These are phyloP conservation scores for Triadica sebifera DNA, from an alignment of 345 rosid species.

Conservation along the genomic window DNA sequence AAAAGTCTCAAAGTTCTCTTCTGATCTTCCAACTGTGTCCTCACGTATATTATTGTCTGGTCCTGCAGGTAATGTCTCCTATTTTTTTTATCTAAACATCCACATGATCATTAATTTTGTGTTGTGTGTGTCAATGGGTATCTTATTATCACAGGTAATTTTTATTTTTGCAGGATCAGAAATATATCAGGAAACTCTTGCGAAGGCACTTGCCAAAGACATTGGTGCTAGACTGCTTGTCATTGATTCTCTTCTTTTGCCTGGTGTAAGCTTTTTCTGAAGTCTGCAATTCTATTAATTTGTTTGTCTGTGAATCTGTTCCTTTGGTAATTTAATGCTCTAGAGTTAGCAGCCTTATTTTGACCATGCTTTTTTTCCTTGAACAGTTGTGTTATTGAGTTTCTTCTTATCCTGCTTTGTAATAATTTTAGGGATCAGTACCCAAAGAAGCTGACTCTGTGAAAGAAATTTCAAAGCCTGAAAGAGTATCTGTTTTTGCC, in stretches of 20 bases:
- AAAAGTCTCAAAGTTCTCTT: conserved; percentile 62
- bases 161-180: conserved; percentile 63
- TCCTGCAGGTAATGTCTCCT: conserved; percentile 66
- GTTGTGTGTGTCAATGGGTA: not conserved
- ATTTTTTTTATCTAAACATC: not conserved
- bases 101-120: not conserved
- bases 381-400: not conserved
- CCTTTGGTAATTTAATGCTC: too few species aligned
- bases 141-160: not conserved
- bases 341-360: too few species aligned
- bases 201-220: conserved; percentile 85
- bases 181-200: conserved; percentile 91
- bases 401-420: conserved; percentile 10
- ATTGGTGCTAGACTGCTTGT: conserved; percentile 76
- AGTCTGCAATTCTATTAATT: not conserved
- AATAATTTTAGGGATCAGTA: conserved; percentile 56
- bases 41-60: conserved; percentile 93
- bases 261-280: conserved; percentile 71
- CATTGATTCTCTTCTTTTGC: conserved; percentile 81
- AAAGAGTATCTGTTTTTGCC: conserved; percentile 59
- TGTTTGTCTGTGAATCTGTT: not conserved
- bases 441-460: conserved; percentile 62
- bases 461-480: conserved; percentile 71
- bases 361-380: too few species aligned
- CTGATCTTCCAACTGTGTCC: conserved; percentile 67